A percentile compares a stretch with the other conserved stretches of the same genome.
Conservation (phyloP, 768 basidiomycete species). For the Macrocybe gigantea region DNA sequence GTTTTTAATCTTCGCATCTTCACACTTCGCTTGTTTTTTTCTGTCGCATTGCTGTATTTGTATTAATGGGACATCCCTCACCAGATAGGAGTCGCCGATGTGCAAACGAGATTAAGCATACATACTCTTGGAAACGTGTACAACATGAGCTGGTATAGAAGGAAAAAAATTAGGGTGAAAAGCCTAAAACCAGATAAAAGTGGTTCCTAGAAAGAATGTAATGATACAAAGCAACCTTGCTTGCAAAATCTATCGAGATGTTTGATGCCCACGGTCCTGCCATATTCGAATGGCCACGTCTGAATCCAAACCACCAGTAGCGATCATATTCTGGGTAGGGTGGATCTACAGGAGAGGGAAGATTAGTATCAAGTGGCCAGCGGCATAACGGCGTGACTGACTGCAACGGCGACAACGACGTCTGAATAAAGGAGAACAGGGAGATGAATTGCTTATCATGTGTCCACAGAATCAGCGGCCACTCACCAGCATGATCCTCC, state of each 20-base stretch:
- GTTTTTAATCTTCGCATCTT: not conserved
- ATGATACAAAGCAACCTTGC: slow-evolving; percentile 1
- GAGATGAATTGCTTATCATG: not conserved
- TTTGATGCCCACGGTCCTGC: slow-evolving; percentile 47
- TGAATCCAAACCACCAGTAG: slow-evolving; percentile 79
- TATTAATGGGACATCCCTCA: not conserved
- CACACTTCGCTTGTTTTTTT: not conserved
- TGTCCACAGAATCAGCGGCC: not conserved
- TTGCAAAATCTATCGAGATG: slow-evolving; percentile 1
- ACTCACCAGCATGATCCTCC: slow-evolving; percentile 66
- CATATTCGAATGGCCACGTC: slow-evolving; percentile 83
- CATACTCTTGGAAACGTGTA: not conserved
- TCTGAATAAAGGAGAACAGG: slow-evolving; percentile 28
- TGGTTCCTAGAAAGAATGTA: not conserved
- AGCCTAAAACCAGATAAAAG: not conserved
- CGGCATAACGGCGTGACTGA: slow-evolving; percentile 22
- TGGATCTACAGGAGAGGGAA: slow-evolving; percentile 51
- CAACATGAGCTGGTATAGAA: not conserved
- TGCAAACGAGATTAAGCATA: no score
- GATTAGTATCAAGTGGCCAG: slow-evolving; percentile 6
- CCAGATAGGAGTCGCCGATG: no score
- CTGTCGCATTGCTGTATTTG: slow-evolving; percentile 2
- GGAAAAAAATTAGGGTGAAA: not conserved
- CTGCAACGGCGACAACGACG: slow-evolving; percentile 78
- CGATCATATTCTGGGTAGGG: slow-evolving; percentile 82